Conservation (phyloP, 2,329 filamentous ascomycete species). For the Fonsecaea pedrosoi region DNA sequence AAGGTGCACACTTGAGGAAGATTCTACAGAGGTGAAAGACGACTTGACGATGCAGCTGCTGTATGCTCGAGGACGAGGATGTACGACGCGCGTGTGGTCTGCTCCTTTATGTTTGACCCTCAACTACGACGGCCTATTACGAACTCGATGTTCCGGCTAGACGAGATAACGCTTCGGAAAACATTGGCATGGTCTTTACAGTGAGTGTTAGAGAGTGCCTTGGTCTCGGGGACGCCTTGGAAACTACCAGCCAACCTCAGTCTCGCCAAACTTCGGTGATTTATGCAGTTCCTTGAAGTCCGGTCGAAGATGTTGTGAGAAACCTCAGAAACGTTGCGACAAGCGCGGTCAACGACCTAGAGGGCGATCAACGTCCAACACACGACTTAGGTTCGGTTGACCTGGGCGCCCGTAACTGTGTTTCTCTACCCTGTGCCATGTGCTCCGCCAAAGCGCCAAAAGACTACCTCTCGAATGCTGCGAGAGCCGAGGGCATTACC, state of each 20-base stretch:
- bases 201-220: neutral
- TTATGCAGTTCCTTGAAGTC: neutral
- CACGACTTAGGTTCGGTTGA: neutral
- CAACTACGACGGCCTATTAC: neutral
- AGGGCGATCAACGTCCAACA: neutral
- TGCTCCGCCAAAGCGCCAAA: neutral
- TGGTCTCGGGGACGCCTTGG: neutral
- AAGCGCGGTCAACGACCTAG: neutral
- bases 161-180: neutral
- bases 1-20: slow-evolving; percentile 36
- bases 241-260: neutral
- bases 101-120: neutral
- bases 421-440: neutral
- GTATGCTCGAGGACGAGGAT: neutral
- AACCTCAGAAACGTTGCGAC: neutral
- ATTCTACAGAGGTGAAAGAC: slow-evolving; percentile 23
- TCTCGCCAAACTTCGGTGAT: neutral
- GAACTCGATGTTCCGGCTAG: neutral
- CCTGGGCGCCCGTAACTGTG: neutral
- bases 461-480: neutral
- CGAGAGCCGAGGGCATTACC: neutral
- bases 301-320: neutral
- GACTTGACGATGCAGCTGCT: neutral
- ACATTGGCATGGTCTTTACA: neutral
- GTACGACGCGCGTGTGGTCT: neutral